phyloP scores from a whole-genome alignment of 1,139 yeast species.

The Suhomyces anneliseae region DNA sequence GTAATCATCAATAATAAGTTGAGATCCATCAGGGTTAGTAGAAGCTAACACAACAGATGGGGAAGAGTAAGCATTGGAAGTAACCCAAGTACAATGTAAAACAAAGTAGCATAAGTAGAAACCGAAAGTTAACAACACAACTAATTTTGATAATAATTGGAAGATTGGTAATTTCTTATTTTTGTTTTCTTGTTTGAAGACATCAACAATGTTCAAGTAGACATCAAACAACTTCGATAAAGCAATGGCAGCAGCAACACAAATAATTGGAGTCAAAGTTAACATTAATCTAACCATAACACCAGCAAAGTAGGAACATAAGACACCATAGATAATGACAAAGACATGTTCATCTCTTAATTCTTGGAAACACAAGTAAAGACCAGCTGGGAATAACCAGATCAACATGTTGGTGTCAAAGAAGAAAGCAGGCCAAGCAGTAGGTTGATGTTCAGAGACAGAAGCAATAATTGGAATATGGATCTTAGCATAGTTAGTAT shows the following conservation, averaged over 20 bases:
- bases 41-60: slow-evolving; percentile 97
- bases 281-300: slow-evolving; percentile 98
- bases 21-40: slow-evolving; percentile 79
- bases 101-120: slow-evolving; percentile 83
- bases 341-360: slow-evolving; percentile 90
- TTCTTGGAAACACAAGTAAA: slow-evolving; percentile 86
- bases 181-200: slow-evolving; percentile 24
- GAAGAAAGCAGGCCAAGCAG: slow-evolving; percentile 98
- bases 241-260: slow-evolving; percentile 88
- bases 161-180: slow-evolving; percentile 27
- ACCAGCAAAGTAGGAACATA: slow-evolving; percentile 97
- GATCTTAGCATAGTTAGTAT: slow-evolving; percentile 93
- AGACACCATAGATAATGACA: slow-evolving; percentile 83
- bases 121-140: slow-evolving; percentile 69
- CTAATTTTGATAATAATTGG: slow-evolving; percentile 52
- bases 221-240: slow-evolving; percentile 81
- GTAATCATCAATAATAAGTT: slow-evolving; percentile 87
- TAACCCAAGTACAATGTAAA: slow-evolving; percentile 96
- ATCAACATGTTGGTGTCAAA: slow-evolving; percentile 90
- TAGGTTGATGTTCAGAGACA: slow-evolving; percentile 98
- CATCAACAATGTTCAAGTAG: slow-evolving; percentile 66
- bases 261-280: slow-evolving; percentile 92
- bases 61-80: slow-evolving; percentile 92
- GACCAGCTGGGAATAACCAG: slow-evolving; percentile 99
- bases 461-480: slow-evolving; percentile 99